Evolutionary conservation across 2,329 filamentous ascomycete genomes (phyloP).

Genomic region (Bimuria novae-zelandiae): DNA sequence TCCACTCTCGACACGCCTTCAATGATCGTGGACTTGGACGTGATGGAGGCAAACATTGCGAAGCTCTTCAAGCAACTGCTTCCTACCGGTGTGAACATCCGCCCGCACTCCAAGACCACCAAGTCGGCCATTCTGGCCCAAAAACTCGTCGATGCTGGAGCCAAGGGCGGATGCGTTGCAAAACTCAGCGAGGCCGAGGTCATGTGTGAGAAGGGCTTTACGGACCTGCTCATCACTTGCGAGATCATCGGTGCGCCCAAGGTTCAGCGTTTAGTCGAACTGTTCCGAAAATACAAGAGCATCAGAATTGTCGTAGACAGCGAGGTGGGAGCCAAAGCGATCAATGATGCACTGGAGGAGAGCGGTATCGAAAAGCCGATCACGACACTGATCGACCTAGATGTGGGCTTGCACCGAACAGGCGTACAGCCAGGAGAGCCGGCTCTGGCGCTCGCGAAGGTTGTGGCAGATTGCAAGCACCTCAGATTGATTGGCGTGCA

Average conservation of each 20-base stretch:
- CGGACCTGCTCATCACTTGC: constrained; percentile 58
- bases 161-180: constrained; percentile 58
- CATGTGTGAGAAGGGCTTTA: constrained; percentile 50
- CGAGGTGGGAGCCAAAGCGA: constrained; percentile 50
- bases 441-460: constrained; percentile 47
- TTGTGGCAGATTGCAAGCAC: constrained; percentile 45
- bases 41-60: constrained; percentile 58
- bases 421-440: constrained; percentile 52
- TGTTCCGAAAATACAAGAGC: constrained; percentile 46
- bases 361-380: constrained; percentile 48
- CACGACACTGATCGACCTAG: constrained; percentile 53
- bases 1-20: constrained; percentile 58
- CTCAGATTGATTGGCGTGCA: constrained; percentile 56
- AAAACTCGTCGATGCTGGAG: constrained; percentile 52
- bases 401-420: constrained; percentile 57
- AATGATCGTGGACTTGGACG: constrained; percentile 59
- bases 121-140: constrained; percentile 54
- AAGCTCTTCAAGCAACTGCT: constrained; percentile 54
- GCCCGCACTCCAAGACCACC: constrained; percentile 60
- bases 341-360: constrained; percentile 49
- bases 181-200: constrained; percentile 54
- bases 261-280: constrained; percentile 51
- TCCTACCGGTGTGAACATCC: constrained; percentile 52
- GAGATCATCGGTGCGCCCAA: constrained; percentile 56
- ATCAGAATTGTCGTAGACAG: constrained; percentile 57